Percentiles rank a stretch among this genome's conserved stretches.
These are phyloP conservation scores for Calonectria henricotiae DNA, from an alignment of 2,329 filamentous ascomycete species.

Conservation along the genomic window DNA sequence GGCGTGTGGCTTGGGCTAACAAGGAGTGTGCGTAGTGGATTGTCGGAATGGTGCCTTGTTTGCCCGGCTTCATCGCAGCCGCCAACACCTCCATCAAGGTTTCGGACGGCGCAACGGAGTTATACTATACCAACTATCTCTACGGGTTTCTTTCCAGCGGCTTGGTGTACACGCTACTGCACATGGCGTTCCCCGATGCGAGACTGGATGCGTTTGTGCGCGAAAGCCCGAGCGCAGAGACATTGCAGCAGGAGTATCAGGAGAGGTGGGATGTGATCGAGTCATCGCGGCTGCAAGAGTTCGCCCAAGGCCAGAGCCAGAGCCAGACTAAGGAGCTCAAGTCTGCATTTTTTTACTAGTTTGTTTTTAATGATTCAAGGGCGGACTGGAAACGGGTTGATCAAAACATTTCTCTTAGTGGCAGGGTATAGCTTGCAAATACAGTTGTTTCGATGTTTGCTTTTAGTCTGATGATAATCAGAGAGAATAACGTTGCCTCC, in stretches of 20 bases:
- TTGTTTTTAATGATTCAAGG: neutral
- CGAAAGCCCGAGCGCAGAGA: conserved; percentile 44
- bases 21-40: conserved; percentile 55
- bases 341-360: conserved; percentile 27
- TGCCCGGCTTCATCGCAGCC: conserved; percentile 63
- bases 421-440: too few species aligned
- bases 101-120: conserved; percentile 57
- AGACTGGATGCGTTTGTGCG: conserved; percentile 54
- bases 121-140: conserved; percentile 61
- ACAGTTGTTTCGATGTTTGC: neutral
- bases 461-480: neutral
- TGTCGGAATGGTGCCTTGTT: conserved; percentile 58
- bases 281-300: conserved; percentile 34
- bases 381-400: neutral
- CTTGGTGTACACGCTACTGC: conserved; percentile 54
- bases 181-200: conserved; percentile 52
- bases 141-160: conserved; percentile 59
- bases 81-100: conserved; percentile 57
- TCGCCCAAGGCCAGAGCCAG: conserved; percentile 17
- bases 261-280: conserved; percentile 56
- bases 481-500: neutral
- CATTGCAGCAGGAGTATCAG: conserved; percentile 53
- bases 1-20: conserved; percentile 14
- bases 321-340: conserved; percentile 30
- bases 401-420: neutral